Base-by-base conservation (phyloP, 371 early-diverging fungal genomes). In the Parasitella parasitica region DNA sequence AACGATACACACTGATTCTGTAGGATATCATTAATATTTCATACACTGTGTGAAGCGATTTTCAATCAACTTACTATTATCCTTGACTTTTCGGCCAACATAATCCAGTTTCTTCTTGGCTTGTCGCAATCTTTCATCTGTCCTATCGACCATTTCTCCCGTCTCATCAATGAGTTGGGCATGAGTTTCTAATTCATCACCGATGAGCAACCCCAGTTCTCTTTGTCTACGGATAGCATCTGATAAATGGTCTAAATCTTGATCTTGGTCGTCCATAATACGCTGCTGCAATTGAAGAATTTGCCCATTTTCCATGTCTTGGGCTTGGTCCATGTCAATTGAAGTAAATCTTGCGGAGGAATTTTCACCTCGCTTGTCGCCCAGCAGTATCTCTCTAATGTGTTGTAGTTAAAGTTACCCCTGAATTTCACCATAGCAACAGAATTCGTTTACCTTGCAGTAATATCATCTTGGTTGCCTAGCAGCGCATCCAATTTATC, bases 251-350 rank as follows among this genome's bases (percentile, higher is more conserved):
- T 94, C 94, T 52, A 94, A 68, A 57, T 91, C 88, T 18, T 77
- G 64, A 71, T 93, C 94, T 71, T 94, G 94, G 36, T 91, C 90
- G 36, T 89, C 85, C 60, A 92, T 87, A 28, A 91, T 84, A n/a
- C 90, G 80, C 51, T 85, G 82, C 51, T 93, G 93, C 3, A 93
- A 69, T 59, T 89, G 91, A 3, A 92, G 66, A 46, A 89, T 76
- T 58, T 89, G 89, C 20, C 78, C 77, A 56, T 83, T 81, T 34
- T 85, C 83, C 28, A 87, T 52, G 37, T 81, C 77, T n/a, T 41
- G 3, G 7, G 24, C 27, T 80, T 16, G 48, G 77, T 79, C 78
- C 48, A 74, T 67, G 41, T 83, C 80, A 37, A 69, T 56, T 8
- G 64, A 30, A 20, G 75, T 70, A 57, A 84, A 87, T 24, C 81